Evolutionary conservation across 495 filamentous ascomycete species (phyloP).

Genomic region (Tuber microsphaerosporum): DNA sequence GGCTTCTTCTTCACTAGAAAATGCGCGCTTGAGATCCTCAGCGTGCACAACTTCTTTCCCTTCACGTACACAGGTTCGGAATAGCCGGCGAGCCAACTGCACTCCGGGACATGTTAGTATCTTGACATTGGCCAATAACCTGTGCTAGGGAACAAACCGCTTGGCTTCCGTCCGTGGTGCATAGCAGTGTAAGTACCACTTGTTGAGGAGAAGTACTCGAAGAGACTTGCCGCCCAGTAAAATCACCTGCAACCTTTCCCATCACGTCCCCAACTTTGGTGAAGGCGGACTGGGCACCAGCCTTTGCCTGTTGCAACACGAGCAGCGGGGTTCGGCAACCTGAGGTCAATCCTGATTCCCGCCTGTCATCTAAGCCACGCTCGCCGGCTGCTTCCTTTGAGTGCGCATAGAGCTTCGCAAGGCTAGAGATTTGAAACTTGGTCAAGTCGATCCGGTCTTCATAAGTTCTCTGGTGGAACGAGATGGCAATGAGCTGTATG

Average conservation of each 20-base stretch:
- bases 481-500: conserved; percentile 89
- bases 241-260: conserved; percentile 86
- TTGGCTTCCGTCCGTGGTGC: conserved; percentile 66
- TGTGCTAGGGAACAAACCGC: conserved; percentile 43
- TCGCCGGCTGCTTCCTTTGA: conserved; percentile 51
- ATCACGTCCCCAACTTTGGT: conserved; percentile 80
- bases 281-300: conserved; percentile 64
- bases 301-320: conserved; percentile 57
- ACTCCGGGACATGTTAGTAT: conserved; percentile 10
- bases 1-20: conserved; percentile 77
- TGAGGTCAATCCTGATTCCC: conserved; percentile 26
- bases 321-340: conserved; percentile 68
- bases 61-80: conserved; percentile 73
- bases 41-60: conserved; percentile 67
- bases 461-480: conserved; percentile 87
- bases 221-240: conserved; percentile 71
- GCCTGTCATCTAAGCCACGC: conserved; percentile 14
- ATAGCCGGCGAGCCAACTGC: conserved; percentile 75
- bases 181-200: conserved; percentile 67
- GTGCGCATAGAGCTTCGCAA: conserved; percentile 74
- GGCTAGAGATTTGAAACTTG: conserved; percentile 74
- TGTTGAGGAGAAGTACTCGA: conserved; percentile 76
- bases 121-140: not conserved
- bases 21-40: conserved; percentile 71
- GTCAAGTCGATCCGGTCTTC: conserved; percentile 86